Conservation (phyloP, 2,329 filamentous ascomycete species). For the Colletotrichum tamarilloi region DNA sequence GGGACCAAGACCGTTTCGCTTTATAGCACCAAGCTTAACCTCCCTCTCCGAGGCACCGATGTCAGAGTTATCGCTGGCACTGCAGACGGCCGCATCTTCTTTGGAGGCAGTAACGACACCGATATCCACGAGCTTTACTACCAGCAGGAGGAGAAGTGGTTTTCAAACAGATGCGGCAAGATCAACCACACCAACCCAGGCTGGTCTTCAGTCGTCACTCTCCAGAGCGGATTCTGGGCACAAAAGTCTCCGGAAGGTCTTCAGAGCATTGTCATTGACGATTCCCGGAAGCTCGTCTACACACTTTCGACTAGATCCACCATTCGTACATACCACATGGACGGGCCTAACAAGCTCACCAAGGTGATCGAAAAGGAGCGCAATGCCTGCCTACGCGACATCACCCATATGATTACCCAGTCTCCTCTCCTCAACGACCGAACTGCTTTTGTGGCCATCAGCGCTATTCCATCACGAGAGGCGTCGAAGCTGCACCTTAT, state of each 20-base stretch:
- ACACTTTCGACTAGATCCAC: conserved; percentile 89
- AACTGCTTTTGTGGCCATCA: conserved; percentile 84
- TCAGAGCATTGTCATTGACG: conserved; percentile 85
- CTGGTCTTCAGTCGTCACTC: conserved; percentile 71
- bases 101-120: conserved; percentile 81
- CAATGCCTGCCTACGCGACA: conserved; percentile 73
- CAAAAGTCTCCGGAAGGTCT: conserved; percentile 71
- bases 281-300: conserved; percentile 89
- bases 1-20: conserved; percentile 80
- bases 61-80: conserved; percentile 85
- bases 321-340: conserved; percentile 92
- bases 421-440: conserved; percentile 77
- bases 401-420: conserved; percentile 85
- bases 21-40: conserved; percentile 89
- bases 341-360: conserved; percentile 69
- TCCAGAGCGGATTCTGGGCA: conserved; percentile 62
- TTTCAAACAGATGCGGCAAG: conserved; percentile 86
- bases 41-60: conserved; percentile 80
- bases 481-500: conserved; percentile 88
- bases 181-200: conserved; percentile 86
- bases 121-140: conserved; percentile 96
- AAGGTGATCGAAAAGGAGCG: conserved; percentile 75
- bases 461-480: conserved; percentile 82
- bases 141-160: conserved; percentile 98
- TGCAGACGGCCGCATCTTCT: conserved; percentile 91